Evolutionary conservation across 805 yeast genomes (phyloP).

Genomic region (Kazachstania africana): DNA sequence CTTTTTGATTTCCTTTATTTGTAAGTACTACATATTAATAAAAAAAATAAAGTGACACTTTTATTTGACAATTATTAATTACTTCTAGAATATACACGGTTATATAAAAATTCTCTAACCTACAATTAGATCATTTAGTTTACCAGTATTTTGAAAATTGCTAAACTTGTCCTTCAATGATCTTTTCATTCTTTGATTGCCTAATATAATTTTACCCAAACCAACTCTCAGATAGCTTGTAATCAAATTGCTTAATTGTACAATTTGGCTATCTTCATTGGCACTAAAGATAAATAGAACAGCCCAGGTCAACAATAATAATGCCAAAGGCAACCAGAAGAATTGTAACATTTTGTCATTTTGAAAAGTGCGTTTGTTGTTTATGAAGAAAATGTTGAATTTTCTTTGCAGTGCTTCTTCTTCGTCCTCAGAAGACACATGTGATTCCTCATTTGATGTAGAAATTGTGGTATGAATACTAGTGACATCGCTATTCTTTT

Average conservation of each 20-base stretch:
- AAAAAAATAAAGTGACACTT: constrained; percentile 1
- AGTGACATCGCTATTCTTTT: neutral
- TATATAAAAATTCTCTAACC: too few relatives aligned
- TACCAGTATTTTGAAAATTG: constrained; percentile 18
- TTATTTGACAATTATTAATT: too few relatives aligned
- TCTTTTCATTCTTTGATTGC: constrained; percentile 38
- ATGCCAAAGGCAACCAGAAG: constrained; percentile 80
- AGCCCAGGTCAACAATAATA: constrained; percentile 40
- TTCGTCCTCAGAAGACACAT: constrained; percentile 25
- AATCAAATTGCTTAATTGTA: constrained; percentile 20
- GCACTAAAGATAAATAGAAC: constrained; percentile 29
- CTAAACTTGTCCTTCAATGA: constrained; percentile 28
- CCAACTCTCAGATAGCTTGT: constrained; percentile 32
- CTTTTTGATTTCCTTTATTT: too few relatives aligned
- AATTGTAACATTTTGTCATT: constrained; percentile 79
- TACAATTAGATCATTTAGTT: constrained; percentile 6
- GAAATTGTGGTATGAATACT: constrained; percentile 1
- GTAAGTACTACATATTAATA: neutral
- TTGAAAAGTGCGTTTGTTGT: constrained; percentile 34
- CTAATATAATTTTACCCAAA: constrained; percentile 39
- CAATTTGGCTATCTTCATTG: constrained; percentile 21
- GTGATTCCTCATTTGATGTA: constrained; percentile 11
- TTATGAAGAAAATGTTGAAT: constrained; percentile 30
- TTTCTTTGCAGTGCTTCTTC: constrained; percentile 26
- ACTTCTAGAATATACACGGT: too few relatives aligned